Evolutionary conservation across 768 basidiomycete species (phyloP).

Genomic region (Tricholoma sp.): DNA sequence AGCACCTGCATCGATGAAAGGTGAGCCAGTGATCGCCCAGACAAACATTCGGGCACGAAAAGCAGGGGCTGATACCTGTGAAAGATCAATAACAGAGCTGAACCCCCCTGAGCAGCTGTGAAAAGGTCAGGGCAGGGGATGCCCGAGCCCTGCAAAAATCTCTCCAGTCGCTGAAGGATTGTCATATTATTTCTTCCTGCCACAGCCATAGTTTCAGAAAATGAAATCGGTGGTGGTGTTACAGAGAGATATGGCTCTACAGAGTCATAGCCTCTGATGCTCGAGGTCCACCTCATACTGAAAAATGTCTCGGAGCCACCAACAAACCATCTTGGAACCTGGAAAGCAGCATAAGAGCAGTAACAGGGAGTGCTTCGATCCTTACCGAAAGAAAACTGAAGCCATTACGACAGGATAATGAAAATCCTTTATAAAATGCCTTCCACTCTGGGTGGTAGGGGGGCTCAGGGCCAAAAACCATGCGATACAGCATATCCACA

Average conservation of each 20-base stretch:
- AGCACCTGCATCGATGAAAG: neutral
- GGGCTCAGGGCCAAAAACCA: neutral
- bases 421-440: neutral
- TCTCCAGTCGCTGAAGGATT: neutral
- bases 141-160: neutral
- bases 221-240: neutral
- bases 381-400: conserved; percentile 1
- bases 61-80: neutral
- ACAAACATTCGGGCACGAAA: conserved; percentile 1
- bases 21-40: conserved; percentile 2
- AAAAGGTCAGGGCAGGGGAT: conserved; percentile 1
- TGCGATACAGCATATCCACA: neutral
- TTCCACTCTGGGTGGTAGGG: neutral
- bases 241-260: neutral
- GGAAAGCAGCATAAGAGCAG: neutral
- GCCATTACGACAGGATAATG: neutral
- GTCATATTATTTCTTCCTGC: neutral
- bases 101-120: neutral
- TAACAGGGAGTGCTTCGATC: neutral
- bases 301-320: conserved; percentile 6
- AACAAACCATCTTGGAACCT: neutral
- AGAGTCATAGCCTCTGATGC: neutral
- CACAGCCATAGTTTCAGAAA: neutral
- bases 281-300: conserved; percentile 4
- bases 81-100: neutral